phyloP scores from a whole-genome alignment of 1,284 basidiomycete genomes.

The Fereydounia khargensis region DNA sequence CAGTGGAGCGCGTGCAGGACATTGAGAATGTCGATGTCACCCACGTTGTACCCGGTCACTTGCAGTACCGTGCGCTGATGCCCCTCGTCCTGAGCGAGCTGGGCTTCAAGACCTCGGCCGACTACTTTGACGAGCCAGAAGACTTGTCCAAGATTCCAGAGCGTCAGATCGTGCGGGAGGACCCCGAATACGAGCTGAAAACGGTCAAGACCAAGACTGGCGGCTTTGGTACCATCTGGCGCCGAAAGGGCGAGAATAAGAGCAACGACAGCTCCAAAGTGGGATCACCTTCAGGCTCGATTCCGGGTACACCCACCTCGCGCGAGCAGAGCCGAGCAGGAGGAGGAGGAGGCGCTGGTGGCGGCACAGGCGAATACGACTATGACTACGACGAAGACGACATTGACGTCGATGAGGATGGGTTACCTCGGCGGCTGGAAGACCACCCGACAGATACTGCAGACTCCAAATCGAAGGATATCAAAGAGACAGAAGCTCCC shows the following conservation, averaged over 20 bases:
- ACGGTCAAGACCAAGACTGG: slow-evolving; percentile 36
- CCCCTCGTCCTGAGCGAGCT: slow-evolving; percentile 54
- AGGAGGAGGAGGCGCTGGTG: too few species aligned
- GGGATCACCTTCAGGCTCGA: background rate
- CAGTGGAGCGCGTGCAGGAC: slow-evolving; percentile 49
- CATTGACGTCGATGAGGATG: too few species aligned
- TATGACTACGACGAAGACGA: slow-evolving; percentile 49
- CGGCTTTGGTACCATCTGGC: slow-evolving; percentile 44
- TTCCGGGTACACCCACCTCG: background rate
- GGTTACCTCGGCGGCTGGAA: slow-evolving; percentile 36
- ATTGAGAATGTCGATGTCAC: slow-evolving; percentile 57
- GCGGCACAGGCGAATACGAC: slow-evolving; percentile 6
- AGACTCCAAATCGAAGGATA: too few species aligned
- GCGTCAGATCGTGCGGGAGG: slow-evolving; percentile 35
- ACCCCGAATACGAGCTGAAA: slow-evolving; percentile 24
- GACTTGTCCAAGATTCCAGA: slow-evolving; percentile 51
- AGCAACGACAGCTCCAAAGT: slow-evolving; percentile 1
- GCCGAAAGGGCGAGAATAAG: slow-evolving; percentile 15
- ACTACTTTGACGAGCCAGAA: slow-evolving; percentile 58
- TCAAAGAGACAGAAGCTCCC: too few species aligned
- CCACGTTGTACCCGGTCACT: slow-evolving; percentile 51
- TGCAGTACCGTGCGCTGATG: slow-evolving; percentile 53
- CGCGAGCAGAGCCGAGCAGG: too few species aligned
- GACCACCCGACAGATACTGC: background rate
- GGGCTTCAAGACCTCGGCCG: slow-evolving; percentile 53